Conservation (phyloP, 2,329 filamentous ascomycete species). For the Ceratocystis papillata region DNA sequence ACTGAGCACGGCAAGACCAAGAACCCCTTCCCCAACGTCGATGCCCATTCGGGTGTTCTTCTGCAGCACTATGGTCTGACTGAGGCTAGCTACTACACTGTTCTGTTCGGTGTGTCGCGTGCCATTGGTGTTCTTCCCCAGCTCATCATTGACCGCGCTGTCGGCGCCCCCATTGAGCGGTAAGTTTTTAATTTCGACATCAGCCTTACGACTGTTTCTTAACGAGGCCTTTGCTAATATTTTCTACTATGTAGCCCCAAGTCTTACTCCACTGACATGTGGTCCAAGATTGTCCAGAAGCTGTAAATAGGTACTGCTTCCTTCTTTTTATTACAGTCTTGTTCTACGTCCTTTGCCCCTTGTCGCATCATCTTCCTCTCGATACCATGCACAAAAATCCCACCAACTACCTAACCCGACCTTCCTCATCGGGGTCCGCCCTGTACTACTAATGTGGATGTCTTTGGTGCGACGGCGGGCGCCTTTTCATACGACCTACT, state of each 20-base stretch:
- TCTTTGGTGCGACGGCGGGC: constrained; percentile 23
- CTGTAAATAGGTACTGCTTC: constrained; percentile 49
- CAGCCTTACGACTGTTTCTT: no score
- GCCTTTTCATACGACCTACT: constrained; percentile 17
- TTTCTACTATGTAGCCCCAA: constrained; percentile 50
- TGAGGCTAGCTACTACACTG: constrained; percentile 99
- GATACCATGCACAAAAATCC: constrained; percentile 15
- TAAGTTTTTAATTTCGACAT: constrained; percentile 26
- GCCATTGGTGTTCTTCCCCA: constrained; percentile 97
- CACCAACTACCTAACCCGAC: constrained; percentile 16
- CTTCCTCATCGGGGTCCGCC: constrained; percentile 21
- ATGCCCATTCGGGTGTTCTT: constrained; percentile 96
- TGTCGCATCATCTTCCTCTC: constrained; percentile 11
- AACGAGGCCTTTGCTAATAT: constrained; percentile 21
- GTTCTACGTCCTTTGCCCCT: constrained; percentile 5
- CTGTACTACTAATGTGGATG: constrained; percentile 21
- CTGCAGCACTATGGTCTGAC: constrained; percentile 99
- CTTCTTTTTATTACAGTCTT: constrained; percentile 9
- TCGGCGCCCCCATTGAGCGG: constrained; percentile 93
- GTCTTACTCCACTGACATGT: constrained; percentile 96
- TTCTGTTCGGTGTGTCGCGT: constrained; percentile 96
- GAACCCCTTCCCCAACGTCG: constrained; percentile 98
- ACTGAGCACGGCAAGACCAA: constrained; percentile 99
- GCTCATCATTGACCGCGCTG: constrained; percentile 97
- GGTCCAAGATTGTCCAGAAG: constrained; percentile 86